Conservation (phyloP, 495 filamentous ascomycete genomes). For the Neurospora tetraspora region DNA sequence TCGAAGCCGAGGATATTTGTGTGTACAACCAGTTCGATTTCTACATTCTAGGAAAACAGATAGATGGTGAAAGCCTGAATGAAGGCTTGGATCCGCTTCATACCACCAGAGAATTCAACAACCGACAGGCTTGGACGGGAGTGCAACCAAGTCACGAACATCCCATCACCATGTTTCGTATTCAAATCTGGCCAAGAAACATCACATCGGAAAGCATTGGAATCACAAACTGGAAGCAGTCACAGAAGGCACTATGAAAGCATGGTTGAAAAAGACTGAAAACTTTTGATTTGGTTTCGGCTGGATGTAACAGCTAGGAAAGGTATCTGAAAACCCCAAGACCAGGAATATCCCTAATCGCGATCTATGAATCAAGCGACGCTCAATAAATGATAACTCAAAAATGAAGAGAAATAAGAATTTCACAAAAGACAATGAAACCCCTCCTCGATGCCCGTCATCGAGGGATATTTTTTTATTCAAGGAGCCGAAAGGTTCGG, state of each 20-base stretch:
- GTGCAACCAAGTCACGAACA: background rate
- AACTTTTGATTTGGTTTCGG: background rate
- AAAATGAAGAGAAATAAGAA: conserved; percentile 12
- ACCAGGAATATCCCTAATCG: background rate
- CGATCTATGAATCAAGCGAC: background rate
- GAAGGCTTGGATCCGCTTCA: background rate
- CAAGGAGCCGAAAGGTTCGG: conserved; percentile 18
- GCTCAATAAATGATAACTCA: conserved; percentile 1
- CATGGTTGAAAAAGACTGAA: background rate
- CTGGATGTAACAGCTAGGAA: background rate
- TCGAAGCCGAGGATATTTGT: background rate
- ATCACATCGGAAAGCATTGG: background rate
- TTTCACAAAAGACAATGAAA: conserved; percentile 5
- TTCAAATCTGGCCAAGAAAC: background rate
- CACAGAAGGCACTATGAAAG: background rate
- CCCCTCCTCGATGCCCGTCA: conserved; percentile 22
- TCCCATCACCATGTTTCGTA: background rate
- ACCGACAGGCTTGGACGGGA: background rate
- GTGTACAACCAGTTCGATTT: background rate
- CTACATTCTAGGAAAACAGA: background rate
- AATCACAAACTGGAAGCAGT: background rate
- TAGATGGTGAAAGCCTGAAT: background rate
- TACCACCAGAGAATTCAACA: background rate
- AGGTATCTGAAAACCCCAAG: background rate
- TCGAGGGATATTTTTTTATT: conserved; percentile 23